Base-by-base conservation (phyloP, 2,329 filamentous ascomycete genomes). In the Colletotrichum eremochloae region DNA sequence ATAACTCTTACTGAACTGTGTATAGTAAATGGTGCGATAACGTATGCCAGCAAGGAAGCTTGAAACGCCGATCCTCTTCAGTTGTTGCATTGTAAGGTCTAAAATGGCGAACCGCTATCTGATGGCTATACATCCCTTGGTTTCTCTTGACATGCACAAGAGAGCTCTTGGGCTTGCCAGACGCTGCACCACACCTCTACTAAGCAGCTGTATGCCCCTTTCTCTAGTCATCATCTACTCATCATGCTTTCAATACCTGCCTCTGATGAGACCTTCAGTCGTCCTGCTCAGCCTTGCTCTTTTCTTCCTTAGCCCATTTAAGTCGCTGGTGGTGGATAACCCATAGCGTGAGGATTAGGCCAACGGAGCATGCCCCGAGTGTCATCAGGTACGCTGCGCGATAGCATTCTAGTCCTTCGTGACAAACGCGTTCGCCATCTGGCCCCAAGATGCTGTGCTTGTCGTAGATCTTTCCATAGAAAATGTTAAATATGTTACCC, bases 401-500 rank as follows among this genome's bases (percentile, higher is more conserved):
- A 82, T 98, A 98, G 81, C 96, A 98, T 29, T 88, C 85, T 14
- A 96, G 81, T 0, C 96, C 96, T 36, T 96, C 90, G 29, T 88
- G 86, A 79, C 96, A 98, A 29, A 90, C 88, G 40, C 92, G 87
- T 75, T 94, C 91, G 29, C 94, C 94, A 53, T 90, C 88, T 0
- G 88, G 86, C 29, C 89, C 87, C 12, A 94, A 84, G 44, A 91
- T 82, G 31, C 92, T 95, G 81, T 98, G 95, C 11, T 84, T 84
- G 80, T 99, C 96, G 76, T 94, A 97, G 0, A 97, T 91, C 20
- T 81, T 83, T 61, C 96, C 96, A 80, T 98, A 99, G 70, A 96
- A 90, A 1, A 98, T 83, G 79, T 98, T 99, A 86, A 97, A 98
- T 31, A 97, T 81, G 77, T 98, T 97, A 62, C 94, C 95, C 11